phyloP scores from a whole-genome alignment of 2,329 filamentous ascomycete genomes.

The Fonsecaea multimorphosa region DNA sequence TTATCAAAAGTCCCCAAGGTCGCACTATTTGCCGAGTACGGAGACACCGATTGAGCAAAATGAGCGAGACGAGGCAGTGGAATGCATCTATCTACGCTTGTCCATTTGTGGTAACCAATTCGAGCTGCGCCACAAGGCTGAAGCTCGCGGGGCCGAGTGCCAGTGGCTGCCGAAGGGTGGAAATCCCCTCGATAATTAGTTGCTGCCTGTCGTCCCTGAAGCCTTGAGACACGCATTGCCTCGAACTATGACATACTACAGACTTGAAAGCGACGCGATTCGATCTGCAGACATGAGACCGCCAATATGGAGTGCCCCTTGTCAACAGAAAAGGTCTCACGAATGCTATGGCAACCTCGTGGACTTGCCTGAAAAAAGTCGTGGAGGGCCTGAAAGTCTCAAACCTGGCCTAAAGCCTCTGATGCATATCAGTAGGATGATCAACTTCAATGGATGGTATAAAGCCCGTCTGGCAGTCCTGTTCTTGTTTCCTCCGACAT shows the following conservation, averaged over 20 bases:
- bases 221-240: not conserved
- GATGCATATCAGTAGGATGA: not conserved
- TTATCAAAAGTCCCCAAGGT: not conserved
- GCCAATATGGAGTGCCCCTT: not conserved
- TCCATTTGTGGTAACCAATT: not conserved
- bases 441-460: constrained; percentile 1
- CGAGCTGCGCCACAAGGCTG: constrained; percentile 15
- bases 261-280: not conserved
- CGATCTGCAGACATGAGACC: not conserved
- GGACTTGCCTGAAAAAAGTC: not conserved
- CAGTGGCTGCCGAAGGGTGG: not conserved
- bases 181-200: not conserved
- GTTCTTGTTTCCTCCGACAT: not conserved
- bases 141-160: not conserved
- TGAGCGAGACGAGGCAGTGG: not conserved
- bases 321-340: not conserved
- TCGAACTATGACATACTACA: not conserved
- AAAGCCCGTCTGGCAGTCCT: not conserved
- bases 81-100: not conserved
- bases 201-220: not conserved
- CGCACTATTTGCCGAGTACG: not conserved
- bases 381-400: not conserved
- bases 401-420: not conserved
- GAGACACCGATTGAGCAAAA: not conserved
- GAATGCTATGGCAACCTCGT: not conserved